Conservation (phyloP, 179 eudicot species). For the Dionaea muscipula region DNA sequence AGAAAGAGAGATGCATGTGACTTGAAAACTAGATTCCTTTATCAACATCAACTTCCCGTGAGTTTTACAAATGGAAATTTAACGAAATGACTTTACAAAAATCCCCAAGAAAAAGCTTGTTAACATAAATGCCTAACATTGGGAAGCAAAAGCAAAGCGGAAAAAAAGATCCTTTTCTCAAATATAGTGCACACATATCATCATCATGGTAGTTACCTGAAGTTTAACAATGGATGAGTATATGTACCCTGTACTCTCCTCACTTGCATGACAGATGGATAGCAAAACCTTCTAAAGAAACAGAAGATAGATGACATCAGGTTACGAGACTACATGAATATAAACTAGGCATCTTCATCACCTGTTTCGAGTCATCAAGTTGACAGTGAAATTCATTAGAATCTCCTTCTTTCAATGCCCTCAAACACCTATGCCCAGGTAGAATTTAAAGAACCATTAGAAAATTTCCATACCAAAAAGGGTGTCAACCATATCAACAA, state of each 20-base stretch:
- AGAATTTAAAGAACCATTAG: not conserved
- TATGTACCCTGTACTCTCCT: slow-evolving; percentile 77
- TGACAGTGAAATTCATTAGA: slow-evolving; percentile 42
- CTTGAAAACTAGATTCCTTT: no score
- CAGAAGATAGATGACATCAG: not conserved
- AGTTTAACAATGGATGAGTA: slow-evolving; percentile 73
- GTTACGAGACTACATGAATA: no score
- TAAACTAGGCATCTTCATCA: slow-evolving; percentile 15
- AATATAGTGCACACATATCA: not conserved
- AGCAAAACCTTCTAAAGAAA: slow-evolving; percentile 57
- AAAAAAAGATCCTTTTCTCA: not conserved
- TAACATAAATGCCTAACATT: no score
- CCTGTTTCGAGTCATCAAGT: slow-evolving; percentile 73
- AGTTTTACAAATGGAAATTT: no score
- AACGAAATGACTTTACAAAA: no score
- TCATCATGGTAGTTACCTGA: slow-evolving; percentile 41
- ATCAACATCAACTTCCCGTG: no score
- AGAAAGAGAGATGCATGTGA: not conserved
- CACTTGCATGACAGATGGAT: slow-evolving; percentile 67
- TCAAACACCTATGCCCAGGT: slow-evolving; percentile 45
- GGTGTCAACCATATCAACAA: not conserved
- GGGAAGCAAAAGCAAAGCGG: no score
- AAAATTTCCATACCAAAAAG: not conserved
- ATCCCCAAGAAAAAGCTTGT: no score
- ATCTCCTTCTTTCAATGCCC: slow-evolving; percentile 85